phyloP scores from a whole-genome alignment of 2,329 filamentous ascomycete genomes.

The Clonostachys chloroleuca region DNA sequence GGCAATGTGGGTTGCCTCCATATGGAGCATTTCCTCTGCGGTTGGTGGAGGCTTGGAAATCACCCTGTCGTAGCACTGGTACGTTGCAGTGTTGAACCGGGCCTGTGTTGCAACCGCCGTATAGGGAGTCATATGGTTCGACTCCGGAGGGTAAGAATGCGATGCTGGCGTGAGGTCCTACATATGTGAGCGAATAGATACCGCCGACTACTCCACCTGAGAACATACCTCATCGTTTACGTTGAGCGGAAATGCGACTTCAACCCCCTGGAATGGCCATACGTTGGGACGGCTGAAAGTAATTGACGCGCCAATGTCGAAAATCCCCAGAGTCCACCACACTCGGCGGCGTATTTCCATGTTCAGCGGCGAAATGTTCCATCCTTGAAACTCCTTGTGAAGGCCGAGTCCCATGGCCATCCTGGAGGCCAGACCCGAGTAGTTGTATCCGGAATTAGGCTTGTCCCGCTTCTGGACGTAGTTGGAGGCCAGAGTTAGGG shows the following conservation, averaged over 20 bases:
- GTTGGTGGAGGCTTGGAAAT: conserved; percentile 37
- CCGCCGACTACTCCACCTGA: background rate
- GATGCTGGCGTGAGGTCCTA: conserved; percentile 26
- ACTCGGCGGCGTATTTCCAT: conserved; percentile 27
- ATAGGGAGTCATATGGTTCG: conserved; percentile 33
- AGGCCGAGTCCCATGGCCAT: conserved; percentile 45
- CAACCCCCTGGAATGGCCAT: conserved; percentile 32
- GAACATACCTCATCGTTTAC: conserved; percentile 31
- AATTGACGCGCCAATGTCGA: conserved; percentile 41
- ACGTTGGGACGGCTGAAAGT: conserved; percentile 39
- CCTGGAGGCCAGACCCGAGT: conserved; percentile 41
- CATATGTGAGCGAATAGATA: background rate
- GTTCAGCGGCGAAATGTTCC: conserved; percentile 21
- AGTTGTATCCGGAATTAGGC: conserved; percentile 47
- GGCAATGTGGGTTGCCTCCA: conserved; percentile 31
- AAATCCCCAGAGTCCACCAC: conserved; percentile 34
- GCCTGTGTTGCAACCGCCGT: conserved; percentile 36
- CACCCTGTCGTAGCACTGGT: conserved; percentile 36
- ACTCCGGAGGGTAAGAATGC: conserved; percentile 22
- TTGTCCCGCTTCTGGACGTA: conserved; percentile 46
- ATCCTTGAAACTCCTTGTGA: conserved; percentile 35
- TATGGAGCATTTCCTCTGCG: conserved; percentile 29
- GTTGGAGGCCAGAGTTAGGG: conserved; percentile 36
- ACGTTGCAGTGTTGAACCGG: conserved; percentile 36
- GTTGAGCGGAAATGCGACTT: conserved; percentile 34